phyloP scores from a whole-genome alignment of 371 early-diverging fungal genomes.

The Apophysomyces sp. region DNA sequence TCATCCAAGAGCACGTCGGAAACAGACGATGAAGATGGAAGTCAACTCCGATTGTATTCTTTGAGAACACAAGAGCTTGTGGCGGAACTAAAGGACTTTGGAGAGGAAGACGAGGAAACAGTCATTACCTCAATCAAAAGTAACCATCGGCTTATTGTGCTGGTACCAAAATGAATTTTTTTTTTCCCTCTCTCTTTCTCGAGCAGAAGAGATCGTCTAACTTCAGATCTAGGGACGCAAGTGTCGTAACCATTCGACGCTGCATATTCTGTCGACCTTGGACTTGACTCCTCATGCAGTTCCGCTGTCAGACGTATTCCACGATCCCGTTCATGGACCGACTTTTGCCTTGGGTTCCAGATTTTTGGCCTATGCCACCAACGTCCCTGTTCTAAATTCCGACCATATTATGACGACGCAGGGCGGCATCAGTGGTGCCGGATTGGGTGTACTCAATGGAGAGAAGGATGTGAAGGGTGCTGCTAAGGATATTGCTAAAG shows the following conservation, averaged over 20 bases:
- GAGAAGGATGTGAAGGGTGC: constrained; percentile 56
- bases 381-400: constrained; percentile 33
- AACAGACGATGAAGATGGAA: not conserved
- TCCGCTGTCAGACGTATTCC: constrained; percentile 50
- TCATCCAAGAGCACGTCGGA: not conserved
- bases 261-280: constrained; percentile 41
- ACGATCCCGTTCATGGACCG: constrained; percentile 37
- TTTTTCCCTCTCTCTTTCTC: not conserved
- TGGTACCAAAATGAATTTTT: constrained; percentile 36
- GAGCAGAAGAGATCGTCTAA: too few relatives aligned
- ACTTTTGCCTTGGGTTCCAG: constrained; percentile 63
- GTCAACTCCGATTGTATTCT: constrained; percentile 39
- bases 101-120: constrained; percentile 34
- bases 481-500: constrained; percentile 68
- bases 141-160: constrained; percentile 43
- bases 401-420: constrained; percentile 25
- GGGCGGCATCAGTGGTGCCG: constrained; percentile 26
- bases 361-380: constrained; percentile 66
- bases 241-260: constrained; percentile 29
- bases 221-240: constrained; percentile 22
- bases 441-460: constrained; percentile 30
- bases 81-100: constrained; percentile 29
- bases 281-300: constrained; percentile 21
- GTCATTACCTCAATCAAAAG: constrained; percentile 48
- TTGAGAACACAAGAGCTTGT: constrained; percentile 41